Base-by-base conservation (phyloP, 2,329 filamentous ascomycete genomes). In the Cladosporium sp. region DNA sequence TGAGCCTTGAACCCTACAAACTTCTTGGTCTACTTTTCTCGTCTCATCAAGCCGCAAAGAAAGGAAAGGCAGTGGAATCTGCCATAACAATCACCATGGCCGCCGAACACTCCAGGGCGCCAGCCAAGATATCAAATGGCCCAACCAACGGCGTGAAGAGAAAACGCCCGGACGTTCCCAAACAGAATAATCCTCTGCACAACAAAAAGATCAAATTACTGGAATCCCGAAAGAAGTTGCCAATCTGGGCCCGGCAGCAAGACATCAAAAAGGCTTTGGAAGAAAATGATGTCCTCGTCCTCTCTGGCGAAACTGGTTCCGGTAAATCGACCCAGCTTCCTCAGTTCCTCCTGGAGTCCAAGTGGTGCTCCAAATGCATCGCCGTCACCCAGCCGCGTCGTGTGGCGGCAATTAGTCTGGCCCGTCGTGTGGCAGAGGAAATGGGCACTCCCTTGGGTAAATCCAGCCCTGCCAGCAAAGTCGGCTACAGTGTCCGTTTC, bases 271-370 rank as follows among this genome's bases (percentile, higher is more conserved):
- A 74, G 13, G 74, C 79, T 2, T 70, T 95, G 6, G 73, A 73
- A 11, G 71, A 65, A 13, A 63, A 80, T 29, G 81, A 94, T 61
- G 81, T 95, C 1, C 78, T 98, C 45, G 77, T 98, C 0, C 73
- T 98, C 12, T 85, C 93, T 2, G 92, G 92, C 72, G 92, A 97
- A 68, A 98, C 93, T 0, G 93, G 93, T 66, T 95, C 88, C 12
- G 93, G 93, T 65, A 98, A 98, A 71, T 94, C 88, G 72, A 98
- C 93, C 0, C 93, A 98, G 69, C 84, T 96, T 0, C 92, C 93
- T 0, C 93, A 97, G 62, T 96, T 95, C 55, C 73, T 98, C 7
- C 80, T 85, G 39, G 72, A 76, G 20, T 87, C 96, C 62, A 70
- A 80, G 6, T 97, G 91, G 90, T 95, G 90, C 66, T 78, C 76